Evolutionary conservation across 2,329 filamentous ascomycete species (phyloP).

Genomic region (Fusarium udum): DNA sequence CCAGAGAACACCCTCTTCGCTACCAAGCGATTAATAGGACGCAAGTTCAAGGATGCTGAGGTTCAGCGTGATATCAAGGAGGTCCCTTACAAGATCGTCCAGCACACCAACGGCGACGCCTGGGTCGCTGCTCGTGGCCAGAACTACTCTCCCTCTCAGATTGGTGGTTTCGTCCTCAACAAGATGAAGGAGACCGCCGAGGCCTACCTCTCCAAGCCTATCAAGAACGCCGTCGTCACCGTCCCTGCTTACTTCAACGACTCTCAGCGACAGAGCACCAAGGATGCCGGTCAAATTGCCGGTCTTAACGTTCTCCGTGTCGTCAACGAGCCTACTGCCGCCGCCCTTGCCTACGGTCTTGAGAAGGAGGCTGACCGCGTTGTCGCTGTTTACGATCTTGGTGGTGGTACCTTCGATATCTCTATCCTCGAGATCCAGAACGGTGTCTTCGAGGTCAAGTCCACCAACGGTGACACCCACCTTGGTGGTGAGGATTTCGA

Average conservation of each 20-base stretch:
- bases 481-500: conserved; percentile 99
- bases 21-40: conserved; percentile 97
- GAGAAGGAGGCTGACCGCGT: conserved; percentile 93
- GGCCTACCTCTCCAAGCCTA: conserved; percentile 78
- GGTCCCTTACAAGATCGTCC: conserved; percentile 98
- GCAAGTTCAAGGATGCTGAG: conserved; percentile 93
- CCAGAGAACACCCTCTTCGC: conserved; percentile 98
- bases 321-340: conserved; percentile 97
- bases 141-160: conserved; percentile 98
- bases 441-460: conserved; percentile 99
- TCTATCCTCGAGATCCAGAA: conserved; percentile 97
- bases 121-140: conserved; percentile 94
- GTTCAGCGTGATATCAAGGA: conserved; percentile 97
- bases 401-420: conserved; percentile 99
- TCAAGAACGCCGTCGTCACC: conserved; percentile 97
- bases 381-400: conserved; percentile 96
- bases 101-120: conserved; percentile 95
- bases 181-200: conserved; percentile 99
- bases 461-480: conserved; percentile 98
- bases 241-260: conserved; percentile 99
- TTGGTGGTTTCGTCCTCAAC: conserved; percentile 93
- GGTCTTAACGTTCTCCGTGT: conserved; percentile 97
- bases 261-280: conserved; percentile 96
- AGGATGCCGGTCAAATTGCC: conserved; percentile 96
- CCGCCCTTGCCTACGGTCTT: conserved; percentile 93